Evolutionary conservation across 176 grass and related monocot genomes (phyloP).

Genomic region (Oryza rufipogon): DNA sequence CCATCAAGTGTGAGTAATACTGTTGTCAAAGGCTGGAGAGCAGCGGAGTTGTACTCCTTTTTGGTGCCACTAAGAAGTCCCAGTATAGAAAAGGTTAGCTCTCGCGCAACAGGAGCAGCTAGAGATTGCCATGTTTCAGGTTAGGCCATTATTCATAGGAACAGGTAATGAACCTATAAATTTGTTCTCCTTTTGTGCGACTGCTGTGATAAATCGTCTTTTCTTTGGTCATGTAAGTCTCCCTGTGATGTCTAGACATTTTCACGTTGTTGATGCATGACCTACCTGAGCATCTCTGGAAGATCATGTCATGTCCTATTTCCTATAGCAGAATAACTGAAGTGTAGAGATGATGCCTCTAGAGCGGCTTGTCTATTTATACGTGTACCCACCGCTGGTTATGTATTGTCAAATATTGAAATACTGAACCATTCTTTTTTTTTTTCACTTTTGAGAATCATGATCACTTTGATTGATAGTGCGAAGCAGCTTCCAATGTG

Average conservation of each 20-base stretch:
- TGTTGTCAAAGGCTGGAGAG: constrained; percentile 31
- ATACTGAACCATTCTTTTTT: background rate
- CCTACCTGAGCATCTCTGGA: constrained; percentile 47
- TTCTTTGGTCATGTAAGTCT: constrained; percentile 52
- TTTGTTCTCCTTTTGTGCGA: constrained; percentile 61
- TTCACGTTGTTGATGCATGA: constrained; percentile 53
- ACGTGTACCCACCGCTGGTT: constrained; percentile 24
- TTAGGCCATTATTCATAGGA: constrained; percentile 78
- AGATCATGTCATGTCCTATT: constrained; percentile 40
- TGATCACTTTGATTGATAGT: background rate
- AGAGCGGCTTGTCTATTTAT: background rate
- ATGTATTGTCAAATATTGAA: constrained; percentile 26
- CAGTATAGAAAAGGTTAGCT: constrained; percentile 69
- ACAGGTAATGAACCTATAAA: constrained; percentile 70
- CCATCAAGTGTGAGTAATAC: constrained; percentile 90
- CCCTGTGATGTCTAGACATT: constrained; percentile 36
- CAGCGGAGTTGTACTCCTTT: constrained; percentile 62
- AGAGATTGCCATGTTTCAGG: constrained; percentile 58
- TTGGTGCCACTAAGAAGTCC: constrained; percentile 50
- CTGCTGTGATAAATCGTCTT: constrained; percentile 47
- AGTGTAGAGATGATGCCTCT: constrained; percentile 41
- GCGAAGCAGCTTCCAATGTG: background rate
- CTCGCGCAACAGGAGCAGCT: constrained; percentile 56
- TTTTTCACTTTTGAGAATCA: background rate
- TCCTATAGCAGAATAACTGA: constrained; percentile 36